A percentile compares a stretch with the other conserved stretches of the same genome.
These are phyloP conservation scores for Fusarium acutatum DNA, from an alignment of 2,329 filamentous ascomycete genomes.

Conservation along the genomic window DNA sequence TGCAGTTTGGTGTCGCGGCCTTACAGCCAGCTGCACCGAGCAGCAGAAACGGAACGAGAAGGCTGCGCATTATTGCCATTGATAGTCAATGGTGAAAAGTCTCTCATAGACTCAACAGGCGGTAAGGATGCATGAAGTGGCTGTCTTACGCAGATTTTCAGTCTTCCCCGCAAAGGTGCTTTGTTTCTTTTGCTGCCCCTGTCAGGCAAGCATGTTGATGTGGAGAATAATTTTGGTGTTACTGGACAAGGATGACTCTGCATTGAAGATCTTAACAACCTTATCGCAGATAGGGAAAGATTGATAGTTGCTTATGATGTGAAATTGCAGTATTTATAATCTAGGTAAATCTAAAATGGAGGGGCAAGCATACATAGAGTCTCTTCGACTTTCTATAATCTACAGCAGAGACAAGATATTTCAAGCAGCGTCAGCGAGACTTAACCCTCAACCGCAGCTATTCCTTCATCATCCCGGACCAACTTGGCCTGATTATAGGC, in stretches of 20 bases:
- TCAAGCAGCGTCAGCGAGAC: neutral
- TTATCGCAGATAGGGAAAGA: neutral
- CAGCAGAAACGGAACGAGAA: neutral
- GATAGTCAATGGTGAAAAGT: accelerated
- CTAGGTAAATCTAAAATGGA: neutral
- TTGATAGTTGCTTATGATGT: no score
- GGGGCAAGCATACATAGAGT: neutral
- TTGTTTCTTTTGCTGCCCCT: neutral
- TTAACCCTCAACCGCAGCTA: slow-evolving; percentile 19
- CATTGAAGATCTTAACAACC: neutral
- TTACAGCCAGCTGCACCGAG: neutral
- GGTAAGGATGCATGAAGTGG: neutral
- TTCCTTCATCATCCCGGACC: slow-evolving; percentile 5
- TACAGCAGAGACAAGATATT: neutral
- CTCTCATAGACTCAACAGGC: accelerated
- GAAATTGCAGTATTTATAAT: neutral
- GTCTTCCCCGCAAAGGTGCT: neutral
- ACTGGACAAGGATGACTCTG: neutral
- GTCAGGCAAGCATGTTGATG: neutral
- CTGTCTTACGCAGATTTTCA: neutral
- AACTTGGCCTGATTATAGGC: slow-evolving; percentile 13
- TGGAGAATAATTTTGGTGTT: neutral
- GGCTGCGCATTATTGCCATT: neutral
- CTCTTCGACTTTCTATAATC: neutral
- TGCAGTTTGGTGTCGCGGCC: neutral